Evolutionary conservation across 1,284 basidiomycete species (phyloP).

Genomic region (Phlebopus sp.): DNA sequence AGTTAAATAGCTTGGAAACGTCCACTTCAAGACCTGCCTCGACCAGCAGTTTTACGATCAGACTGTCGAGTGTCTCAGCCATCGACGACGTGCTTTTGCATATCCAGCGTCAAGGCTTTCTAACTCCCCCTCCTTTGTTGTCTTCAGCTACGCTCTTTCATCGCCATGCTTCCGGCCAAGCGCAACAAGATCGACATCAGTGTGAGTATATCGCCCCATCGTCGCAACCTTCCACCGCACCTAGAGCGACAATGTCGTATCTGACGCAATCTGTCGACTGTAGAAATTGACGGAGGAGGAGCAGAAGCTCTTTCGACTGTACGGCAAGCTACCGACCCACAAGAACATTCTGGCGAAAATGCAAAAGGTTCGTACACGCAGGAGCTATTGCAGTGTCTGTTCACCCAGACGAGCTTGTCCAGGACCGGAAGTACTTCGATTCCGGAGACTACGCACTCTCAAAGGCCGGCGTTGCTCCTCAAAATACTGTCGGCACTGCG

Average conservation of each 20-base stretch:
- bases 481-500: constrained; percentile 86
- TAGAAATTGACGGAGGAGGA: constrained; percentile 89
- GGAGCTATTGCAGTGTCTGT: too few species aligned
- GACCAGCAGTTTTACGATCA: constrained; percentile 2
- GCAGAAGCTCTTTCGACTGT: constrained; percentile 90
- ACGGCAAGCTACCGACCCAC: constrained; percentile 90
- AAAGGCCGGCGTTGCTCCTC: constrained; percentile 88
- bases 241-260: not conserved
- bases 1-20: constrained; percentile 12
- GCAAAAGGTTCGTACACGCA: constrained; percentile 68
- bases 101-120: constrained; percentile 14
- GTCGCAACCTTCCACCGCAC: constrained; percentile 6
- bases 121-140: constrained; percentile 30
- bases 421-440: constrained; percentile 98
- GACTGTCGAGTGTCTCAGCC: constrained; percentile 1
- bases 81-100: constrained; percentile 5
- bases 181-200: constrained; percentile 91
- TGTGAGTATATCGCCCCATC: constrained; percentile 47
- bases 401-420: not conserved
- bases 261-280: constrained; percentile 4
- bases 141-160: constrained; percentile 20
- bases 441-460: constrained; percentile 96
- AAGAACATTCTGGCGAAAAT: constrained; percentile 93
- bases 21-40: constrained; percentile 1
- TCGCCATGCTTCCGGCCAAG: constrained; percentile 75